Evolutionary conservation across 1,284 basidiomycete species (phyloP).

Genomic region (Exobasidium rhododendri): DNA sequence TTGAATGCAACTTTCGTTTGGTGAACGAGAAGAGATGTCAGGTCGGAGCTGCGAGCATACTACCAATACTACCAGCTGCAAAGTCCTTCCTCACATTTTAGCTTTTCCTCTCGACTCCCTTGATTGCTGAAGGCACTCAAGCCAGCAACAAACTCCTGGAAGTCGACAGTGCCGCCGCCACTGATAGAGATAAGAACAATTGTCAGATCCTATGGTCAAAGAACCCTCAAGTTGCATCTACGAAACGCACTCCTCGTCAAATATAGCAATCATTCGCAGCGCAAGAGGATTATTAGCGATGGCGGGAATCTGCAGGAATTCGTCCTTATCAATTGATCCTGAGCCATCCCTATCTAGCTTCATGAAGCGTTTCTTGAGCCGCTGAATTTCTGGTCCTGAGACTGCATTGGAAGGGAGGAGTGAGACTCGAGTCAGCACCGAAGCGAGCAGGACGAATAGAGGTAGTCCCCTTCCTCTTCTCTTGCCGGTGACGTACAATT

Average conservation of each 20-base stretch:
- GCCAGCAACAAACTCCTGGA: conserved; percentile 97
- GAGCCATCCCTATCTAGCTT: conserved; percentile 98
- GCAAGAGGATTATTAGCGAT: conserved; percentile 97
- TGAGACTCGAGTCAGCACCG: conserved; percentile 3
- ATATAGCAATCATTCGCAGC: conserved; percentile 97
- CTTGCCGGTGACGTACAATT: too few relatives aligned
- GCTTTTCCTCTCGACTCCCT: conserved; percentile 92
- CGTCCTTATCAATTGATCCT: conserved; percentile 95
- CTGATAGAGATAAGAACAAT: neutral
- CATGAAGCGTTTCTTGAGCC: conserved; percentile 98
- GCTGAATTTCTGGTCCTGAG: conserved; percentile 57
- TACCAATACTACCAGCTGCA: too few relatives aligned
- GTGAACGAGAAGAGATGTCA: neutral
- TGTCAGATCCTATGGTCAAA: conserved; percentile 7
- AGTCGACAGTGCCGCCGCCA: conserved; percentile 96
- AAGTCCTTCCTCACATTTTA: conserved; percentile 69
- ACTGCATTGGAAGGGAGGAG: conserved; percentile 12
- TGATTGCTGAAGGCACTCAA: conserved; percentile 94
- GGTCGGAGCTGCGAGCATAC: too few relatives aligned
- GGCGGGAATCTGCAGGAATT: conserved; percentile 97
- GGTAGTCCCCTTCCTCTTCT: too few relatives aligned
- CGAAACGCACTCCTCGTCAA: conserved; percentile 87
- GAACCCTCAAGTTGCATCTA: conserved; percentile 37
- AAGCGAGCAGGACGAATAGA: neutral
- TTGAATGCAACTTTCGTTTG: conserved; percentile 89